Evolutionary conservation across 768 basidiomycete species (phyloP).

Genomic region (Paxillus rubicundulus): DNA sequence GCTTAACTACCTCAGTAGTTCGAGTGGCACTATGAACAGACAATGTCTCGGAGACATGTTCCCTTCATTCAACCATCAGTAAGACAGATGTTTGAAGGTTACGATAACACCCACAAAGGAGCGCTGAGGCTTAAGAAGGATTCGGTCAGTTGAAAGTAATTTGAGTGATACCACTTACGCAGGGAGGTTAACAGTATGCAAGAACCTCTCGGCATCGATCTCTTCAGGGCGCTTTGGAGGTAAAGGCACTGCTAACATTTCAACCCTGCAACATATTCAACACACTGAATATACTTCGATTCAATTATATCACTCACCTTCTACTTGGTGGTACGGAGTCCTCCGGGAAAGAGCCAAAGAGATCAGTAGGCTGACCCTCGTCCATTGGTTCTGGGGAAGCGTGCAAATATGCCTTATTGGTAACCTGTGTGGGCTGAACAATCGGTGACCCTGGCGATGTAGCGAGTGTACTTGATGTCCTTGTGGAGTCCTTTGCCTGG

Average conservation of each 20-base stretch:
- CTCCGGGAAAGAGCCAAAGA: slow-evolving; percentile 12
- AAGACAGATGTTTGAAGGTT: neutral
- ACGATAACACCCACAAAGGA: slow-evolving; percentile 22
- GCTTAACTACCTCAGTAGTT: slow-evolving; percentile 13
- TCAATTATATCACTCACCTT: slow-evolving; percentile 13
- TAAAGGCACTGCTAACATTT: slow-evolving; percentile 4
- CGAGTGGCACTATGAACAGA: slow-evolving; percentile 5
- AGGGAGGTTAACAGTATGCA: slow-evolving; percentile 25
- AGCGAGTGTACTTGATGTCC: neutral
- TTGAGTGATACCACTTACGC: slow-evolving; percentile 14
- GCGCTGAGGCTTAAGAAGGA: slow-evolving; percentile 17
- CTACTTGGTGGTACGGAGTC: neutral
- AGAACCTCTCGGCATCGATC: slow-evolving; percentile 23
- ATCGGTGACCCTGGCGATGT: slow-evolving; percentile 13
- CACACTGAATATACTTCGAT: neutral
- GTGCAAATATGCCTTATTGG: neutral
- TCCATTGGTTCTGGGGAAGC: slow-evolving; percentile 24
- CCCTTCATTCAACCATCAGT: slow-evolving; percentile 12
- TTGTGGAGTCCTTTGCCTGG: slow-evolving; percentile 14
- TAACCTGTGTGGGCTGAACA: neutral
- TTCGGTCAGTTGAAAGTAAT: neutral
- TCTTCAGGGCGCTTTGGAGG: slow-evolving; percentile 22
- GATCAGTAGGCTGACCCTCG: slow-evolving; percentile 11
- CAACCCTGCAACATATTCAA: slow-evolving; percentile 1
- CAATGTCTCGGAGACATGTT: neutral